Base-by-base conservation (phyloP, 345 rosid genomes). In the Citrus inodora region DNA sequence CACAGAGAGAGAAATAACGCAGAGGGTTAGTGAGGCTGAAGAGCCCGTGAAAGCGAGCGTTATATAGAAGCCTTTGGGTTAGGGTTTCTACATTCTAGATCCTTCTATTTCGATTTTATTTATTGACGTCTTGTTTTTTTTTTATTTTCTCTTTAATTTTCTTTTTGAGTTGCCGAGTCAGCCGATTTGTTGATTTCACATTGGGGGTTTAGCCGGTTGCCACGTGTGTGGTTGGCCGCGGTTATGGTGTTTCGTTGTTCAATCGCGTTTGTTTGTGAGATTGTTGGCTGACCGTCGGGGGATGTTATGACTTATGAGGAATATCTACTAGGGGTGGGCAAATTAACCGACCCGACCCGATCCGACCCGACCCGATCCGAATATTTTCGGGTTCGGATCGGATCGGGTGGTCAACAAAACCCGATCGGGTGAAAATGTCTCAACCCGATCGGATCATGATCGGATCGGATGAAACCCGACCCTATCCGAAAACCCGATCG, bases 71-170 rank as follows among this genome's bases (percentile, higher is more conserved):
- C 4, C 22, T 48, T 48, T 48, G 7, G 7, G 5, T 63, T 88
- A 86, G 90, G 90, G 90, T 88, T 88, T 90, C 93, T 84, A 79
- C 89, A 86, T 88, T 90, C 93, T 87, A 80, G 93, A 88, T 87
- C 86, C 90, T 90, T 88, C 93, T 60, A 67, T 33, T 35, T 35
- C 25, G 17, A 17, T 35, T 27, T 53, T 10, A 32, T 71, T 51
- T 6, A 33, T 35, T 16, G 33, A 22, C 64, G 62, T 71, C 11
- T 32, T 10, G 2, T 56, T 72, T 30, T 3, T 30, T 30, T 30
- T 30, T 30, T 3, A 13, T 46, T 42, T 11, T 11, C 7, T 42
- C 4, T 11, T 42, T 46, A 46, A 3, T 3, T 46, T 46, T 13
- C 5, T 46, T 46, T 13, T 46, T 13, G 2, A 32, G 27, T 40